These are phyloP conservation scores for Hevea brasiliensis DNA, from an alignment of 345 rosid species.

Conservation along the genomic window DNA sequence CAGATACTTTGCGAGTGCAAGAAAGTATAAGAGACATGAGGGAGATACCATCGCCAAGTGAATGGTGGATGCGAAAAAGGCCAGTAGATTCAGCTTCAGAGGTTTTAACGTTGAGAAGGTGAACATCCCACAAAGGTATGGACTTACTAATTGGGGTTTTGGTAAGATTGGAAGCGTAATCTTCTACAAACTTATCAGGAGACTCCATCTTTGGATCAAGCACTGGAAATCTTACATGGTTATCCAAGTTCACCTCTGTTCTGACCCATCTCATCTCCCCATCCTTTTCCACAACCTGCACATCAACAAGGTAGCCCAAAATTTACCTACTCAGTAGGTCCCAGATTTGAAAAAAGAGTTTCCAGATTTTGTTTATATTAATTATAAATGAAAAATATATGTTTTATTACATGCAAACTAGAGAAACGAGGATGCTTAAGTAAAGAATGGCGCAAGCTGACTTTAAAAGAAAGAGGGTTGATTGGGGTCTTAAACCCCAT, in stretches of 20 bases:
- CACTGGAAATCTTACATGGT: slow-evolving; percentile 34
- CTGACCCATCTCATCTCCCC: slow-evolving; percentile 38
- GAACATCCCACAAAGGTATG: no score
- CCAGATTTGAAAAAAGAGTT: no score
- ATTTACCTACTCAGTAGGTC: no score
- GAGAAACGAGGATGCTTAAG: slow-evolving; percentile 37
- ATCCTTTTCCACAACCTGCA: background rate
- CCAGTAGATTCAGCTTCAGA: slow-evolving; percentile 32
- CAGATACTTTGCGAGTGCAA: slow-evolving; percentile 31
- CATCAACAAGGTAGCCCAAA: no score
- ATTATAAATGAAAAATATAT: no score
- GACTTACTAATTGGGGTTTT: slow-evolving; percentile 35
- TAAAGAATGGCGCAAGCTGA: slow-evolving; percentile 18
- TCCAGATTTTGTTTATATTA: no score
- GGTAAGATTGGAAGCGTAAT: slow-evolving; percentile 35
- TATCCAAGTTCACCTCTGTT: slow-evolving; percentile 36
- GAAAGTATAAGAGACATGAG: slow-evolving; percentile 61
- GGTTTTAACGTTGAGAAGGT: slow-evolving; percentile 37
- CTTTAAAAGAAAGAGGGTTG: slow-evolving; percentile 10
- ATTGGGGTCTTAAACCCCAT: slow-evolving; percentile 36
- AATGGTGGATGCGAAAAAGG: slow-evolving; percentile 55
- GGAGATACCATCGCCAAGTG: slow-evolving; percentile 56
- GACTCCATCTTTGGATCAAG: slow-evolving; percentile 27
- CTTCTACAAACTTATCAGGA: slow-evolving; percentile 35
- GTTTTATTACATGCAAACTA: slow-evolving; percentile 23